phyloP scores from a whole-genome alignment of 371 early-diverging fungal species.

The Apophysomyces sp. region DNA sequence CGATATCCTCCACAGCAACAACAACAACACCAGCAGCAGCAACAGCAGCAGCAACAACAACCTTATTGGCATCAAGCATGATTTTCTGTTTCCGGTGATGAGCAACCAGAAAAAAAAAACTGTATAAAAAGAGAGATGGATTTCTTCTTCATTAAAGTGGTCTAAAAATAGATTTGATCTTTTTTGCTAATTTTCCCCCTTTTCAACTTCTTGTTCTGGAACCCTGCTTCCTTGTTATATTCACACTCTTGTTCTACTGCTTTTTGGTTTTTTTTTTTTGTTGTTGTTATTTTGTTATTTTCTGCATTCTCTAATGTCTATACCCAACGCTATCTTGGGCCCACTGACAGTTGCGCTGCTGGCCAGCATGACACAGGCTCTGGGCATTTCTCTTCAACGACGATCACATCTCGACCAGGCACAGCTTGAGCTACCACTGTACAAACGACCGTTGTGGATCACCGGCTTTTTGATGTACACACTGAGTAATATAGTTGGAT shows the following conservation, averaged over 20 bases:
- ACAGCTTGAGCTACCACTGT: constrained; percentile 36
- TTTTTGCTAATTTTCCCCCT: not conserved
- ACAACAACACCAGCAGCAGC: too few species aligned
- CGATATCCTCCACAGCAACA: constrained; percentile 2
- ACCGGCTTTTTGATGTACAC: constrained; percentile 70
- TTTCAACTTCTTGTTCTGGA: not conserved
- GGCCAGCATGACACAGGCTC: constrained; percentile 63
- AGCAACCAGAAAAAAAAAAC: too few species aligned
- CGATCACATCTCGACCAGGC: constrained; percentile 57
- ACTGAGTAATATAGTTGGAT: constrained; percentile 67
- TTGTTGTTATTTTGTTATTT: constrained; percentile 1
- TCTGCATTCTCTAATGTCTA: not conserved
- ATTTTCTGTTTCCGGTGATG: constrained; percentile 3
- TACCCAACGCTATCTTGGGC: constrained; percentile 23
- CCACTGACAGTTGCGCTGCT: constrained; percentile 37
- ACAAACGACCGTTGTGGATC: constrained; percentile 43
- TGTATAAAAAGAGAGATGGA: too few species aligned
- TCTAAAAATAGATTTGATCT: not conserved
- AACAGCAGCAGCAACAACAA: constrained; percentile 1
- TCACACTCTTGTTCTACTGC: not conserved
- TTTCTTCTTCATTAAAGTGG: too few species aligned
- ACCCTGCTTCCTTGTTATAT: not conserved
- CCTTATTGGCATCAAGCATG: constrained; percentile 32
- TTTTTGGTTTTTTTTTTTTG: constrained; percentile 5
- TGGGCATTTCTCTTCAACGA: constrained; percentile 73